phyloP scores from a whole-genome alignment of 2,329 filamentous ascomycete species.

The Botrytis byssoidea region DNA sequence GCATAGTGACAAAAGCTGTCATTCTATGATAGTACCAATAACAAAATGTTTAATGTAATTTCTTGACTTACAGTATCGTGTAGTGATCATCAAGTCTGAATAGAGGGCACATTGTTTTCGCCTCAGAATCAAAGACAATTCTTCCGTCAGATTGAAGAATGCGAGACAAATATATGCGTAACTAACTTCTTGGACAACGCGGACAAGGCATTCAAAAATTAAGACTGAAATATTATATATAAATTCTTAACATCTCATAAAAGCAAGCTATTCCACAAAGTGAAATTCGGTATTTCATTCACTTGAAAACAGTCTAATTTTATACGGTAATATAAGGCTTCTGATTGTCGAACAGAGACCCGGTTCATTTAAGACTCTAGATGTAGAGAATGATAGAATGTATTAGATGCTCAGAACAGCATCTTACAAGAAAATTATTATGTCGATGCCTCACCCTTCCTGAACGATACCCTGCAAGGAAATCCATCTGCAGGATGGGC shows the following conservation, averaged over 20 bases:
- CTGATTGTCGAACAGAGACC: neutral
- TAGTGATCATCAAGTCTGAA: neutral
- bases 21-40: neutral
- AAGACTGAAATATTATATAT: neutral
- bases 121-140: neutral
- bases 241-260: neutral
- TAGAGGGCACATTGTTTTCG: neutral
- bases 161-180: neutral
- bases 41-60: neutral
- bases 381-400: neutral
- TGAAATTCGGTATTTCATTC: neutral
- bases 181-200: neutral
- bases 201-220: neutral
- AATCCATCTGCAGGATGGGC: slow-evolving; percentile 19
- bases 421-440: neutral
- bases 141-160: neutral
- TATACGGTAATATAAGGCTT: neutral
- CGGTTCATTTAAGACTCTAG: neutral
- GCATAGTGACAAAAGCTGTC: neutral
- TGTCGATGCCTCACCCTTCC: neutral
- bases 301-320: neutral
- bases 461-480: slow-evolving; percentile 16
- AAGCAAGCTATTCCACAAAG: neutral
- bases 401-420: neutral
- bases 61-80: neutral